Evolutionary conservation across 2,329 filamentous ascomycete species (phyloP), one percentile per base, ranked within the genome.

Genomic region (Verticillium tricorpus): DNA sequence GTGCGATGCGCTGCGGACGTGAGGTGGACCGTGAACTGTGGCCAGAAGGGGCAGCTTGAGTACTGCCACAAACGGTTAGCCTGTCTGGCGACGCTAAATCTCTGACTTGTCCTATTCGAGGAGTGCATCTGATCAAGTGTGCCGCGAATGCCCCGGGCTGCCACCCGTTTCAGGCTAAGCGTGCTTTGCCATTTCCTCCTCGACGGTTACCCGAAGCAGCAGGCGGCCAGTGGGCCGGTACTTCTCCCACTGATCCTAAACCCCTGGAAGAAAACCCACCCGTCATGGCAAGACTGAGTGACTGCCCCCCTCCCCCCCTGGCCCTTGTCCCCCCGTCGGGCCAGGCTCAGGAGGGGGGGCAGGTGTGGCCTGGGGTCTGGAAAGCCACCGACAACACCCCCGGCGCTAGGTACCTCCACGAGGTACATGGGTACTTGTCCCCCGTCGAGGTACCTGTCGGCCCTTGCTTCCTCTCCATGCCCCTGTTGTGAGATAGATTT

Each of bases 381-480:
- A 61, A 62, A 61, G 58, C 62, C 58, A 59, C 50, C 58, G 57
- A 57, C 57, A 28, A 50, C 58, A 52, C 31, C 58, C 58, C 58
- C 52, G 61, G 61, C 57, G 57, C 56, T 55, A 56, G 60, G 45
- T 45, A 61, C 58, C 28, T 61, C 45, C 57, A 54, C 31, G 52
- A 60, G 59, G 55, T 60, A 60, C 59, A 56, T 40, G 56, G 34
- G 34, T 58, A 58, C 56, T 58, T 58, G 56, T 28, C 25, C n/a
- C 2, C 45, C 35, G n/a, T 35, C 31, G 25, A 58, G 14, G 52
- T 56, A 40, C 39, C 56, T n/a, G 22, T 40, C 58, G 59, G 55
- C 63, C 64, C 64, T 63, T 60, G 59, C 61, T 63, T 60, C 31
- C 59, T 52, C 60, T 54, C 58, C 58, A 45, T 45, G 52, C 39